Conservation (phyloP, 208 protist genomes). For the Leishmania guyanensis region DNA sequence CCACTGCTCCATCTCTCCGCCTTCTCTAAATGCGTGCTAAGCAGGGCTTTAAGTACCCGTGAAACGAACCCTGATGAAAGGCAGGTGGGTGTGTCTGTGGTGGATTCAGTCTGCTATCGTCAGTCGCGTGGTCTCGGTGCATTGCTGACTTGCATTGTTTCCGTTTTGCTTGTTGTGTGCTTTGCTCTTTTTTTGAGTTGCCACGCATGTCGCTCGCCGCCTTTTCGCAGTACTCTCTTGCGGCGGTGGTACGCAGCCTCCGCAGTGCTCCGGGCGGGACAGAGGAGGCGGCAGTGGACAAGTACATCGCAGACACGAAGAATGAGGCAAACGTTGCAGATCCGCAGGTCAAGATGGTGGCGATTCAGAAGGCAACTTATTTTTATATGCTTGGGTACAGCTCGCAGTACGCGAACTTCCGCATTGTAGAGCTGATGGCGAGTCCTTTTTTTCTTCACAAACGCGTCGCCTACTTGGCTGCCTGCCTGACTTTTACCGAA, state of each 20-base stretch:
- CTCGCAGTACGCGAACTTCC: conserved; percentile 96
- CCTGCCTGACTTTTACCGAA: conserved; percentile 94
- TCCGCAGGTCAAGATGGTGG: conserved; percentile 91
- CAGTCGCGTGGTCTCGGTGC: not conserved
- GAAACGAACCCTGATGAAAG: not conserved
- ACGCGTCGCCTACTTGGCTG: conserved; percentile 95
- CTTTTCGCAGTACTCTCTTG: conserved; percentile 89
- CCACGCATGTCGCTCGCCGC: conserved; percentile 33
- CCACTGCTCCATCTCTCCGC: not conserved
- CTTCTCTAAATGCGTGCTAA: not conserved
- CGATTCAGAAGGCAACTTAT: conserved; percentile 98
- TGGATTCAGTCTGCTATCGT: not conserved
- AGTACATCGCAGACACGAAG: conserved; percentile 94
- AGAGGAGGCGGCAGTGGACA: conserved; percentile 93
- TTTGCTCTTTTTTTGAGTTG: not conserved
- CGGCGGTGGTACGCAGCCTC: conserved; percentile 95
- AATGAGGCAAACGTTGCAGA: conserved; percentile 92
- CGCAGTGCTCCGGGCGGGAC: conserved; percentile 81
- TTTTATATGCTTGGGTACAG: conserved; percentile 98
- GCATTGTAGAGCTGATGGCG: conserved; percentile 97
- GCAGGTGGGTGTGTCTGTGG: too few relatives aligned
- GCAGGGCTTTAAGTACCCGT: not conserved
- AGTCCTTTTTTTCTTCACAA: conserved; percentile 82
- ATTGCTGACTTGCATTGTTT: not conserved
- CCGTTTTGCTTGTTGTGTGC: not conserved